Conservation (phyloP, 768 basidiomycete species). For the Hypsizygus marmoreus region DNA sequence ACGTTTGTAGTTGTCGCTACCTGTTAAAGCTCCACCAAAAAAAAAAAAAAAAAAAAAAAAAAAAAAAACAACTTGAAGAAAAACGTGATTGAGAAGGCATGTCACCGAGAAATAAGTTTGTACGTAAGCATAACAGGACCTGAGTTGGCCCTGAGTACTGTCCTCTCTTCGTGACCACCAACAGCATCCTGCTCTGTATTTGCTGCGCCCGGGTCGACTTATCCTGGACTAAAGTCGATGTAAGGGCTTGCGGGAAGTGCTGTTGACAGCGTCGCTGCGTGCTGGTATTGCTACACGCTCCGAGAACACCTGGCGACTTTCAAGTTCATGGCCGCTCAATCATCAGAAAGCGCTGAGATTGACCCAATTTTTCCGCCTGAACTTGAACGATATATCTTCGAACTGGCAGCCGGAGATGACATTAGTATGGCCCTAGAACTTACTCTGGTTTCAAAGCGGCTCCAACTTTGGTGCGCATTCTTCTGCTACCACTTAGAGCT, state of each 20-base stretch:
- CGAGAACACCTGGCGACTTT: neutral
- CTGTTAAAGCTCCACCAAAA: too few relatives aligned
- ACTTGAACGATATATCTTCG: constrained; percentile 27
- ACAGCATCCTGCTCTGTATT: too few relatives aligned
- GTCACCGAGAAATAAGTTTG: neutral
- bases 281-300: neutral
- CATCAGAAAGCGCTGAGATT: neutral
- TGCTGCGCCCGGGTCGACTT: too few relatives aligned
- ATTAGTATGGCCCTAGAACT: constrained; percentile 18
- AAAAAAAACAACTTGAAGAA: too few relatives aligned
- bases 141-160: too few relatives aligned
- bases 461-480: constrained; percentile 21
- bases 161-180: too few relatives aligned
- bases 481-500: neutral
- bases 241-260: neutral
- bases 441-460: constrained; percentile 22
- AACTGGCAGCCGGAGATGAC: constrained; percentile 20
- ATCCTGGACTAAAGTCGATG: neutral
- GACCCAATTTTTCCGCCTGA: constrained; percentile 22
- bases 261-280: neutral
- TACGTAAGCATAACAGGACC: constrained; percentile 14
- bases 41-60: too few relatives aligned
- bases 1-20: too few relatives aligned
- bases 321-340: neutral
- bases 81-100: constrained; percentile 7